Percentiles rank a stretch among this genome's conserved stretches.
phyloP scores from a whole-genome alignment of 441 rosid genomes.

The Mallotus repandus region DNA sequence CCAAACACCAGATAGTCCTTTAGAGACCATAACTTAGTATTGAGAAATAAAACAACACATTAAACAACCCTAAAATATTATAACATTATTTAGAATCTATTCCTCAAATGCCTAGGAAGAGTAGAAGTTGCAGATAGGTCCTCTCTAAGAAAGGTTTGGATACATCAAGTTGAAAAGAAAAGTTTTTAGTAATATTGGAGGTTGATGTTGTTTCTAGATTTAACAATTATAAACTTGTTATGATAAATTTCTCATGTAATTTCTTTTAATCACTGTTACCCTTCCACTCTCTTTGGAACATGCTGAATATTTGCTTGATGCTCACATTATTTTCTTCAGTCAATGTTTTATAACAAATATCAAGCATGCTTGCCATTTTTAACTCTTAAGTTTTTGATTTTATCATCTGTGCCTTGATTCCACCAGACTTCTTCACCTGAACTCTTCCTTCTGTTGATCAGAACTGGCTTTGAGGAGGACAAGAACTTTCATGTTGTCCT shows the following conservation, averaged over 20 bases:
- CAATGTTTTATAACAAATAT: constrained; percentile 1
- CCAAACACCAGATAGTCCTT: too few species aligned
- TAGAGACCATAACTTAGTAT: too few species aligned
- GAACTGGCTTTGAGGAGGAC: constrained; percentile 99
- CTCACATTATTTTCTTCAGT: not conserved
- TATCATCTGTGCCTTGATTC: constrained; percentile 27
- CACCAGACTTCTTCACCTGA: constrained; percentile 21
- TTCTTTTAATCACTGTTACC: not conserved
- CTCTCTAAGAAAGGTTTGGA: not conserved
- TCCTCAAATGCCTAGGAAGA: too few species aligned
- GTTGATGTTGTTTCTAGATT: not conserved
- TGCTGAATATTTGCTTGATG: not conserved
- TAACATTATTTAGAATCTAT: too few species aligned
- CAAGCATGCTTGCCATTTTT: not conserved
- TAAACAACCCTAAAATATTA: too few species aligned
- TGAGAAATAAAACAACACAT: too few species aligned
- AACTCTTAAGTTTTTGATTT: constrained; percentile 13
- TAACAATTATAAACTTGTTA: not conserved
- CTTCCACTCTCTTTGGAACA: not conserved
- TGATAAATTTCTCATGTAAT: not conserved
- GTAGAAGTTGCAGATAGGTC: not conserved
- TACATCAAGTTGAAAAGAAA: not conserved
- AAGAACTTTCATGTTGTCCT: constrained; percentile 94
- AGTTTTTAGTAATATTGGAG: not conserved
- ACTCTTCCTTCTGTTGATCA: constrained; percentile 38